Conservation (phyloP, 2,329 filamentous ascomycete genomes). For the Geosmithia putterillii region DNA sequence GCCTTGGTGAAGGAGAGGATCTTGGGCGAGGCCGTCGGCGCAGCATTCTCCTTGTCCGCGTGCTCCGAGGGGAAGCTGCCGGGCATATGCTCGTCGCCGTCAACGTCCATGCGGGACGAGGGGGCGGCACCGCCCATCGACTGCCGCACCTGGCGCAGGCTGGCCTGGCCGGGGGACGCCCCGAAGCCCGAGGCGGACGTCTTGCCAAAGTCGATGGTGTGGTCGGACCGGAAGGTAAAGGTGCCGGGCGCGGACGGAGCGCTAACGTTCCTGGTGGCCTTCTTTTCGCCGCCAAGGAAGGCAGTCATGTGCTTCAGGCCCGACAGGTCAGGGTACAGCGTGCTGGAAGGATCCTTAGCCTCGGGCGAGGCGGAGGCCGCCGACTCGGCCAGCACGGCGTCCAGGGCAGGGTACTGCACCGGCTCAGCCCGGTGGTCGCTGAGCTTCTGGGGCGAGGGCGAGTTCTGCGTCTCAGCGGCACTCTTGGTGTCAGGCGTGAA, state of each 20-base stretch:
- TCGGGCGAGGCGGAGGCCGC: not conserved
- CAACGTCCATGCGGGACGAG: not conserved
- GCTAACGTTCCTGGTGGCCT: conserved; percentile 8
- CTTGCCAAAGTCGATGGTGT: conserved; percentile 46
- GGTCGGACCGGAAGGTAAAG: conserved; percentile 55
- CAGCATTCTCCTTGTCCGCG: conserved; percentile 43
- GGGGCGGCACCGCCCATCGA: conserved; percentile 26
- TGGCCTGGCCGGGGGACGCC: conserved; percentile 43
- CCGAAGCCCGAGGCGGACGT: conserved; percentile 41
- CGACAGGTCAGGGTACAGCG: conserved; percentile 42
- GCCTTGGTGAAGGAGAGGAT: conserved; percentile 19
- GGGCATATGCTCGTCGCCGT: conserved; percentile 31
- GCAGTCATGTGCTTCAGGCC: conserved; percentile 20
- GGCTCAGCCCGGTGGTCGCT: conserved; percentile 9
- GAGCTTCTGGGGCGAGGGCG: conserved; percentile 43
- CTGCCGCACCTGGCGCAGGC: conserved; percentile 45
- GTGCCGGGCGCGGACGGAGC: conserved; percentile 35
- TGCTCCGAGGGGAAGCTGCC: conserved; percentile 38
- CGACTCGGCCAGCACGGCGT: conserved; percentile 12
- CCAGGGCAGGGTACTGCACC: conserved; percentile 15
- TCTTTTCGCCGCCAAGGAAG: conserved; percentile 5
- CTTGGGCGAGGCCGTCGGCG: conserved; percentile 21
- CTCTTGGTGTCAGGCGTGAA: conserved; percentile 63
- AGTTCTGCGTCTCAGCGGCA: conserved; percentile 28
- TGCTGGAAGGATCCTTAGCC: conserved; percentile 5